Base-by-base conservation (phyloP, 352 stramenopile genomes). In the Globisporangium uncinulatum region DNA sequence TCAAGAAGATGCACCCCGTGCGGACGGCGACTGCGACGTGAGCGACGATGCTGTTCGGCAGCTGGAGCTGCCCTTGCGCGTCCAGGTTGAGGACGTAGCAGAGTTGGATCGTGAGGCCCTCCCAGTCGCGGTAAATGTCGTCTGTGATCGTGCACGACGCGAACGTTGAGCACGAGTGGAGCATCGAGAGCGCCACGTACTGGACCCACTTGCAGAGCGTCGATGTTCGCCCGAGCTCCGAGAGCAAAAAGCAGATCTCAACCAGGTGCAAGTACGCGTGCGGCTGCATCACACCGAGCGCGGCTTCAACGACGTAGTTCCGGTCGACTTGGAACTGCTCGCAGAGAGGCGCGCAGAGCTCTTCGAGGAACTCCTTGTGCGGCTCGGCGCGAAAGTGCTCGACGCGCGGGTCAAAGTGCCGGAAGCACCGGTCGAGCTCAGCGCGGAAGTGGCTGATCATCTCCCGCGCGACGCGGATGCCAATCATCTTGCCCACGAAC, bases 401-500 rank as follows among this genome's bases (percentile, higher is more conserved):
- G 17, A 52, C 60, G n/a, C 56, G 32, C 0, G 65, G 53, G 42
- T 71, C 63, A 45, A 65, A 69, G 37, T 77, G 58, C 1, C 65
- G 61, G 32, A 76, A 77, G 56, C 69, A 77, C 36, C 73, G 59
- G 54, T 87, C 72, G 42, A 91, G 56, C 43, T 87, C 76, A 15
- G 63, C 57, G n/a, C 84, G 76, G 56, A 91, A 92, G 52, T 92
- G 76, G 20, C 70, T 88, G 45, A 94, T 94, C 82, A 94, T 91
- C 57, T 92, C 81, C 4, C 83, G 74, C 19, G 84, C 82, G 2
- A 94, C 82, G 24, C 80, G 81, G 51, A 92, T 86, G 7, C 84
- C 84, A 60, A 94, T 87, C 79, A 92, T 89, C 49, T 92, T 94
- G 4, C 81, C 84, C 20, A 94, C 84, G 71, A 94, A 92, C 5